phyloP scores from a whole-genome alignment of 1,139 yeast species.

The Yamadazyma oceani region DNA sequence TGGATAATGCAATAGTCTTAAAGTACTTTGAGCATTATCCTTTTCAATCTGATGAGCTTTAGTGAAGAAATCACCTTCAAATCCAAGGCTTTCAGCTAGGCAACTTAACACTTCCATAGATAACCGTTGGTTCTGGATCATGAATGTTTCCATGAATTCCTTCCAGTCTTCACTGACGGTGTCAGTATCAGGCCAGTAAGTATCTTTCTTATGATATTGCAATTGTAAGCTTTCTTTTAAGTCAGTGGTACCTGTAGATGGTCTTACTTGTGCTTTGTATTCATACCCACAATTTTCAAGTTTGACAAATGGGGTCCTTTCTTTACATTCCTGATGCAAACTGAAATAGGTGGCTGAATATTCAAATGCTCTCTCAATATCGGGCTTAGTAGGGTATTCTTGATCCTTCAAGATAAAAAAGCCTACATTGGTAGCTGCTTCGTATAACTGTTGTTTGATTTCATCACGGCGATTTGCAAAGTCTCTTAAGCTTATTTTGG shows the following conservation, averaged over 20 bases:
- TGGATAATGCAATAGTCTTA: constrained; percentile 27
- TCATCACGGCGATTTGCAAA: constrained; percentile 25
- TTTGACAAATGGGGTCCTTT: constrained; percentile 16
- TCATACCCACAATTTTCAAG: constrained; percentile 28
- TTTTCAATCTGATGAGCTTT: constrained; percentile 22
- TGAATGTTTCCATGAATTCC: constrained; percentile 19
- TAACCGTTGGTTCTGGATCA: constrained; percentile 16
- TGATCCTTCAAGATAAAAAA: constrained; percentile 26
- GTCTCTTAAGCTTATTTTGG: constrained; percentile 22
- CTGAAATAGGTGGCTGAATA: constrained; percentile 21
- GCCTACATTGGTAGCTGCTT: constrained; percentile 24
- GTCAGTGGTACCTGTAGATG: constrained; percentile 29
- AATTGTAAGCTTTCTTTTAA: constrained; percentile 29
- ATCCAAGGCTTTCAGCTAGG: constrained; percentile 26
- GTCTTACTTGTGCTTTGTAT: constrained; percentile 24
- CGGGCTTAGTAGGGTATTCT: constrained; percentile 21
- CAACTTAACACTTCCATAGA: constrained; percentile 16
- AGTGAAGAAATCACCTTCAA: constrained; percentile 20
- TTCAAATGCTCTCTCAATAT: constrained; percentile 19
- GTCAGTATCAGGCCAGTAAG: constrained; percentile 25
- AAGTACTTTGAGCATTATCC: constrained; percentile 26
- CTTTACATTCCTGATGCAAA: constrained; percentile 17
- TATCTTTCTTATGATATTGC: constrained; percentile 23
- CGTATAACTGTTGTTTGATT: constrained; percentile 17
- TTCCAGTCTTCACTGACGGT: constrained; percentile 25